Conservation (phyloP, 75 land plant species). For the Chamaecyparis obtusa region DNA sequence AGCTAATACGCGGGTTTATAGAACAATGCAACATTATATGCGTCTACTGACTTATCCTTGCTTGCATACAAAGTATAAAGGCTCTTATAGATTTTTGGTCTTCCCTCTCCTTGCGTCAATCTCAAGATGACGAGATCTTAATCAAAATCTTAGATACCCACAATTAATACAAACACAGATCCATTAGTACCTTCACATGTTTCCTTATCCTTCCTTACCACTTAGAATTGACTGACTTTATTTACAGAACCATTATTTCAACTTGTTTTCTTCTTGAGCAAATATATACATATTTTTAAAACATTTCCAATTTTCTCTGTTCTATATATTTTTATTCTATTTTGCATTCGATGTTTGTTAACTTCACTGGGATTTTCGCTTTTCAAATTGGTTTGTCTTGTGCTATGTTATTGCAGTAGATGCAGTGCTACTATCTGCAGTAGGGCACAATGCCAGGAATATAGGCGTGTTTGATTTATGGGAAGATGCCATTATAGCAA, state of each 20-base stretch:
- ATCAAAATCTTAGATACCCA: background rate
- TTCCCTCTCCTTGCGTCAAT: background rate
- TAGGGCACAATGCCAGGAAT: background rate
- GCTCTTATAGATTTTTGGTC: background rate
- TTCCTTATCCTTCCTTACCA: background rate
- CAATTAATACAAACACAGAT: background rate
- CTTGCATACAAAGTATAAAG: background rate
- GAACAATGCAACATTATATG: background rate
- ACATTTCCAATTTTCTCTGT: background rate
- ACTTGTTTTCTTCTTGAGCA: background rate
- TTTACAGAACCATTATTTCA: background rate
- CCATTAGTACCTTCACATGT: background rate
- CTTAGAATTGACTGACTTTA: background rate
- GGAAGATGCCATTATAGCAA: constrained; percentile 10
- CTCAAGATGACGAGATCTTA: background rate
- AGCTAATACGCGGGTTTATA: background rate
- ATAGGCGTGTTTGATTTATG: background rate
- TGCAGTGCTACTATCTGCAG: constrained; percentile 13
- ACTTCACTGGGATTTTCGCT: background rate
- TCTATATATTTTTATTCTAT: background rate
- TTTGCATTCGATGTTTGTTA: background rate
- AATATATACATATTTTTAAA: background rate
- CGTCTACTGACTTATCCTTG: background rate
- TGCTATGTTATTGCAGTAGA: background rate
- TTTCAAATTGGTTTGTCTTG: background rate